A percentile compares a stretch with the other conserved stretches of the same genome.
These are phyloP conservation scores for Syzygium aqueum DNA, from an alignment of 345 rosid species.

Conservation along the genomic window DNA sequence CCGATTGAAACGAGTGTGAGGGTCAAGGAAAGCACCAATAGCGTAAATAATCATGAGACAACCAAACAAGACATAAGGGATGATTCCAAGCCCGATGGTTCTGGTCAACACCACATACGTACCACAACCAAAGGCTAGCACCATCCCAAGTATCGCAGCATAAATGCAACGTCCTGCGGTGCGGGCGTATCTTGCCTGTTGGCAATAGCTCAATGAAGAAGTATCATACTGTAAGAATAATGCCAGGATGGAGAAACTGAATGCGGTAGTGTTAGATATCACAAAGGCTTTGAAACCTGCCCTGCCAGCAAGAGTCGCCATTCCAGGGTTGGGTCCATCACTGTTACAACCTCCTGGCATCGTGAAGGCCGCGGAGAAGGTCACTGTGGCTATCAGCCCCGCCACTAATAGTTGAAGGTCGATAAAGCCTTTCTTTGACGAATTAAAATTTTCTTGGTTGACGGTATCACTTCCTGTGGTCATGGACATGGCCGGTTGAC, in stretches of 20 bases:
- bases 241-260: not conserved
- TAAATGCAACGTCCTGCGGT: accelerated
- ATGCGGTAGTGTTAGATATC: not conserved
- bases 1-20: not conserved
- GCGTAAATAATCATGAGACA: not conserved
- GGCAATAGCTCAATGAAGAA: not conserved
- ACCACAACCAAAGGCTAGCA: not conserved
- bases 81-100: not conserved
- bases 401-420: not conserved
- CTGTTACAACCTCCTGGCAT: not conserved
- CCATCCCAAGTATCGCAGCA: not conserved
- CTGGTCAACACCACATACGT: not conserved
- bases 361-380: not conserved
- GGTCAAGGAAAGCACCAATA: not conserved
- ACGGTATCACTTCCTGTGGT: not conserved
- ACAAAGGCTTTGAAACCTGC: not conserved
- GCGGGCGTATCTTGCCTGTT: accelerated
- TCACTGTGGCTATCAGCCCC: not conserved
- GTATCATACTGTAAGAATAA: not conserved
- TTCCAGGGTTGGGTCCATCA: not conserved
- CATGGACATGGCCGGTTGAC: accelerated
- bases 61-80: not conserved
- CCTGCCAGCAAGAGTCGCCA: not conserved
- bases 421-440: not conserved
- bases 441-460: accelerated